A percentile compares a stretch with the other conserved stretches of the same genome.
Evolutionary conservation across 169 alveolate species (phyloP).

Genomic region (Eimeria acervulina): DNA sequence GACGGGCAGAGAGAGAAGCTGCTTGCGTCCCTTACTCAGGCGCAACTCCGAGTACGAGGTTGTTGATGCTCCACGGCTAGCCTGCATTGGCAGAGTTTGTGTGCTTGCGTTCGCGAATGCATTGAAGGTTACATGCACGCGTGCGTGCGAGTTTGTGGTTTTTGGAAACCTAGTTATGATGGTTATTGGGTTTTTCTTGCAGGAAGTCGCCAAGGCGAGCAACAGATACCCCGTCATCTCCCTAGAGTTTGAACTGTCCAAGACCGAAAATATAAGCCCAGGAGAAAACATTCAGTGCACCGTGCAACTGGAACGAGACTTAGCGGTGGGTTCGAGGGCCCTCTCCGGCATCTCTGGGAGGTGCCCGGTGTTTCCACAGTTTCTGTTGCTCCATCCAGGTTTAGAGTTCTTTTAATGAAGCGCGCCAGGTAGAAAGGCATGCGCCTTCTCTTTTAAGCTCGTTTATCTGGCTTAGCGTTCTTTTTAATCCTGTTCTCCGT

Average conservation of each 20-base stretch:
- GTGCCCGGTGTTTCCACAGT: background rate
- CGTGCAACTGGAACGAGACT: slow-evolving; percentile 86
- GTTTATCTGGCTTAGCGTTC: slow-evolving; percentile 35
- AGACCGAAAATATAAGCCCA: slow-evolving; percentile 78
- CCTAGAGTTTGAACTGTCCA: slow-evolving; percentile 85
- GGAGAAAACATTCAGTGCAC: slow-evolving; percentile 77
- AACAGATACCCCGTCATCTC: slow-evolving; percentile 93
- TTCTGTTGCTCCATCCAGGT: background rate
- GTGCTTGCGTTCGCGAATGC: background rate
- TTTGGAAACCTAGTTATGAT: background rate
- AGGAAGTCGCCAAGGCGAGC: slow-evolving; percentile 93
- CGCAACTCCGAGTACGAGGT: slow-evolving; percentile 86
- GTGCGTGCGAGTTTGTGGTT: background rate
- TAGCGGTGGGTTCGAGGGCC: slow-evolving; percentile 72
- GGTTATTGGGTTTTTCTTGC: background rate
- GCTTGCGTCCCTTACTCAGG: slow-evolving; percentile 89
- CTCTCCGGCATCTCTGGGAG: background rate
- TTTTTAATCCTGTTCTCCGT: background rate
- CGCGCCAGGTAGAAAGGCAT: background rate
- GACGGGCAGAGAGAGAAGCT: slow-evolving; percentile 96
- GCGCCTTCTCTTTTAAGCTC: background rate
- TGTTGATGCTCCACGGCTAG: background rate
- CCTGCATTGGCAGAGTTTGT: background rate
- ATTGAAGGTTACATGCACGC: background rate
- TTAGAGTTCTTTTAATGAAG: background rate